A percentile compares a stretch with the other conserved stretches of the same genome.
phyloP scores from a whole-genome alignment of 2,329 filamentous ascomycete species.

The Cercospora sojina region DNA sequence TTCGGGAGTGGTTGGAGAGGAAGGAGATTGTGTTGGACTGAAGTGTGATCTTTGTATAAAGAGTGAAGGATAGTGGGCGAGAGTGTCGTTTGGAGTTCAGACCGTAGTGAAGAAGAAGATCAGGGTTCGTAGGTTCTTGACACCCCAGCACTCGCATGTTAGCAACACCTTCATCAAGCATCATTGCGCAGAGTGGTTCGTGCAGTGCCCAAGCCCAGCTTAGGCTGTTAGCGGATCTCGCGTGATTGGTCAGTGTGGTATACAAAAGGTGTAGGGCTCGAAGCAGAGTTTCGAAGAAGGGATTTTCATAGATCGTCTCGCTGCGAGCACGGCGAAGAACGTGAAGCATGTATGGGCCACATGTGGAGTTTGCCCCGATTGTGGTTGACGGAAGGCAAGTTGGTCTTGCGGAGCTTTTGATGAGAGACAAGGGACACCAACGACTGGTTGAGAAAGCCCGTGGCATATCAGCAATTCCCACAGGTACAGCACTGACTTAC shows the following conservation, averaged over 20 bases:
- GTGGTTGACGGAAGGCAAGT: neutral
- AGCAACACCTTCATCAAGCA: neutral
- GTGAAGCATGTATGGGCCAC: neutral
- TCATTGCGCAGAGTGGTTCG: neutral
- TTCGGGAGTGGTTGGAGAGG: constrained; percentile 41
- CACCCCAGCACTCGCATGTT: neutral
- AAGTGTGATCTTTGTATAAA: neutral
- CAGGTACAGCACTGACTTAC: neutral
- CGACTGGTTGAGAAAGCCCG: neutral
- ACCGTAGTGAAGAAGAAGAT: neutral
- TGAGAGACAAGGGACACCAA: neutral
- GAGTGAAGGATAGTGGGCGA: neutral
- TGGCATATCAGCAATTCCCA: neutral
- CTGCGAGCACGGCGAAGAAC: neutral
- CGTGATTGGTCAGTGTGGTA: neutral
- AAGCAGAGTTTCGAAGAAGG: neutral
- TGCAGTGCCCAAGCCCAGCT: neutral
- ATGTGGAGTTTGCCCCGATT: neutral
- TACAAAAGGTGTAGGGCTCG: neutral
- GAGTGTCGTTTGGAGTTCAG: neutral
- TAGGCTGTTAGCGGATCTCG: neutral
- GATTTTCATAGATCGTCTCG: neutral
- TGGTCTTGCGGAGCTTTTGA: neutral
- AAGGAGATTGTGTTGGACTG: neutral
- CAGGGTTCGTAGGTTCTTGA: neutral